Conservation (phyloP, 1,139 yeast genomes). For the Lodderomyces theae region DNA sequence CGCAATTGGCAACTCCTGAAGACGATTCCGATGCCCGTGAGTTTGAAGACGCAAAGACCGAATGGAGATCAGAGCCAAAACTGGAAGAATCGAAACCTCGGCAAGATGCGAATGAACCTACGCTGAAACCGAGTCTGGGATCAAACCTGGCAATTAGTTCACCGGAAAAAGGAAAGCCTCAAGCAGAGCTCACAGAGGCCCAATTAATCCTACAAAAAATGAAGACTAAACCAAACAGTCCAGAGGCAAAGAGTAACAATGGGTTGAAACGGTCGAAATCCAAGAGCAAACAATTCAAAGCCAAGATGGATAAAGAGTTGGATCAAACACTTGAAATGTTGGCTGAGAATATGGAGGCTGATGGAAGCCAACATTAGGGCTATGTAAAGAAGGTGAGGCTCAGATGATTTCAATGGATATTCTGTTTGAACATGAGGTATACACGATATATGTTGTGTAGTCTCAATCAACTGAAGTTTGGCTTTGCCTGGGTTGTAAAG, state of each 20-base stretch:
- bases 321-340: constrained; percentile 42
- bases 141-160: not conserved
- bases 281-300: constrained; percentile 26
- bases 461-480: too few relatives aligned
- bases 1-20: constrained; percentile 5
- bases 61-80: constrained; percentile 3
- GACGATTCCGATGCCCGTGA: constrained; percentile 15
- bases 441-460: too few relatives aligned
- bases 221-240: not conserved
- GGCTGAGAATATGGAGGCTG: constrained; percentile 35
- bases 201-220: not conserved
- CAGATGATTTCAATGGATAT: too few relatives aligned
- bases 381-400: too few relatives aligned
- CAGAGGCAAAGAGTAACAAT: not conserved
- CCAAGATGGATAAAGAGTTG: constrained; percentile 32
- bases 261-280: constrained; percentile 22
- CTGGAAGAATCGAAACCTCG: not conserved
- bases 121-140: not conserved
- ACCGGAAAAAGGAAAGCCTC: not conserved
- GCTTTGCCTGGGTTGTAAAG: too few relatives aligned
- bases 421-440: too few relatives aligned
- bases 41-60: constrained; percentile 15
- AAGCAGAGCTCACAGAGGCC: not conserved
- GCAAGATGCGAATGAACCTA: not conserved
- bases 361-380: too few relatives aligned